These are phyloP conservation scores for Endotrypanum monterogeii DNA, from an alignment of 208 protist genomes.

Conservation along the genomic window DNA sequence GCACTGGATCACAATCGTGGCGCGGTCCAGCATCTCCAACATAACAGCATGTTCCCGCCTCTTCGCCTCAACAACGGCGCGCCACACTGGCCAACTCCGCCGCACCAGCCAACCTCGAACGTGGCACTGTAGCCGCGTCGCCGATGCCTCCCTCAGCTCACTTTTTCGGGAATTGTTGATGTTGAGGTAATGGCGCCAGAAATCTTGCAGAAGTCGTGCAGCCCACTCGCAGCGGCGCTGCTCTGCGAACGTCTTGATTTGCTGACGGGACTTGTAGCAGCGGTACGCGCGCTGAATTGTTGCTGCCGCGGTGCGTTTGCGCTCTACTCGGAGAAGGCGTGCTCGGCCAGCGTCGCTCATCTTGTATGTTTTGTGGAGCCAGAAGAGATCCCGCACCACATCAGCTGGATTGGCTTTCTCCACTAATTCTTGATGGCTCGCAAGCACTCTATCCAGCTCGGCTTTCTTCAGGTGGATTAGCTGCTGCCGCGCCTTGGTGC, in stretches of 20 bases:
- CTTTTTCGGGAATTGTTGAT: slow-evolving; percentile 28
- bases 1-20: slow-evolving; percentile 74
- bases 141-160: slow-evolving; percentile 41
- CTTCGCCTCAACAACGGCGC: slow-evolving; percentile 29
- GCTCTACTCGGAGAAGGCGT: slow-evolving; percentile 29
- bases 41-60: slow-evolving; percentile 36
- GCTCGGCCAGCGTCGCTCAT: slow-evolving; percentile 41
- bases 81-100: slow-evolving; percentile 49
- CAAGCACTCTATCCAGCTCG: slow-evolving; percentile 46
- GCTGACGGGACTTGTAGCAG: slow-evolving; percentile 30
- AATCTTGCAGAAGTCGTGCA: slow-evolving; percentile 50
- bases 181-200: slow-evolving; percentile 55
- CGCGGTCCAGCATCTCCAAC: slow-evolving; percentile 61
- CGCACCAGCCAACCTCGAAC: slow-evolving; percentile 74
- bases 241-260: slow-evolving; percentile 18
- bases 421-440: slow-evolving; percentile 50
- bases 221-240: slow-evolving; percentile 25
- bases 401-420: slow-evolving; percentile 60
- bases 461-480: slow-evolving; percentile 28
- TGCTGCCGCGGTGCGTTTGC: slow-evolving; percentile 35
- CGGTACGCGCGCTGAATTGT: slow-evolving; percentile 67
- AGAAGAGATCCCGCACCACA: slow-evolving; percentile 87
- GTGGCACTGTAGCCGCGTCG: slow-evolving; percentile 63
- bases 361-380: slow-evolving; percentile 54
- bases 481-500: slow-evolving; percentile 35